Evolutionary conservation across 345 rosid species (phyloP).

Genomic region (Zanthoxylum bungeanum): DNA sequence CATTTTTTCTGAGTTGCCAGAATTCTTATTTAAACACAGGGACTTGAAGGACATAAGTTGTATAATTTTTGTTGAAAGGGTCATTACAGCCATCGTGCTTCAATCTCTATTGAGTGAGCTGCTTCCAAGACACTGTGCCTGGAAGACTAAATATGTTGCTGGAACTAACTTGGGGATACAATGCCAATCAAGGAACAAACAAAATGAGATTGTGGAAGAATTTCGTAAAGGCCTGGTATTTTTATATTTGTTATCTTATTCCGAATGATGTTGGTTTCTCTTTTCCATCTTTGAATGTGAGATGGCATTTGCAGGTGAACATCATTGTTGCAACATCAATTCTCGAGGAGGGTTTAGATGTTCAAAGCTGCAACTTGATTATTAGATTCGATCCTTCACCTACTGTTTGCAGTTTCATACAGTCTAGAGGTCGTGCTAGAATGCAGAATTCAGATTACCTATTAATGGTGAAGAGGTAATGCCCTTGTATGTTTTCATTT

Average conservation of each 20-base stretch:
- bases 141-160: constrained; percentile 69
- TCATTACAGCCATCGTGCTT: constrained; percentile 63
- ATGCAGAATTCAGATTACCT: constrained; percentile 76
- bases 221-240: constrained; percentile 75
- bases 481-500: not conserved
- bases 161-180: constrained; percentile 63
- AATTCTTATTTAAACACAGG: constrained; percentile 30
- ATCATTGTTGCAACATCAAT: constrained; percentile 89
- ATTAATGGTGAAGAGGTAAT: constrained; percentile 70
- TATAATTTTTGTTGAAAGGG: constrained; percentile 78
- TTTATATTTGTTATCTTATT: not conserved
- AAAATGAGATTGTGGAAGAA: constrained; percentile 75
- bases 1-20: constrained; percentile 7
- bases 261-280: not conserved
- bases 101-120: constrained; percentile 49
- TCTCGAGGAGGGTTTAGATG: constrained; percentile 94
- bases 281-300: not conserved
- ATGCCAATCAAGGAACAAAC: constrained; percentile 57
- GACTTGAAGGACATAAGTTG: constrained; percentile 62
- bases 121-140: constrained; percentile 49
- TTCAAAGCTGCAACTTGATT: constrained; percentile 85
- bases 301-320: constrained; percentile 56
- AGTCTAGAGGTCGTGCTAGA: constrained; percentile 98
- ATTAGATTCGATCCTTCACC: constrained; percentile 79
- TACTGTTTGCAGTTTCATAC: constrained; percentile 87